These are phyloP conservation scores for Russula virescens DNA, from an alignment of 768 basidiomycete genomes.

Conservation along the genomic window DNA sequence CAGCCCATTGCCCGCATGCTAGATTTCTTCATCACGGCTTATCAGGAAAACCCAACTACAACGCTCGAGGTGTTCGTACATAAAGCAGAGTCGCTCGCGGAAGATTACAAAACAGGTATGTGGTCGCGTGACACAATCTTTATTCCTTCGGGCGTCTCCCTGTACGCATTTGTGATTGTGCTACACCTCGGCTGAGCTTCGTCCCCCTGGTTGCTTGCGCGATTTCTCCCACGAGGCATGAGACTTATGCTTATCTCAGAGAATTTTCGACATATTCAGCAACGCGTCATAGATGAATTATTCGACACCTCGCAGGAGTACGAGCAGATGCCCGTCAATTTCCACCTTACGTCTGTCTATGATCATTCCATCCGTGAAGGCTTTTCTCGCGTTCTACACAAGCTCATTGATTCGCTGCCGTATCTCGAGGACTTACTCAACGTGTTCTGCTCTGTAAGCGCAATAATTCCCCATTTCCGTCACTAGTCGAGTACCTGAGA, in stretches of 20 bases:
- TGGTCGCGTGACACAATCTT: slow-evolving; percentile 15
- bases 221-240: not conserved
- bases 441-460: slow-evolving; percentile 67
- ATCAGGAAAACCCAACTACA: slow-evolving; percentile 66
- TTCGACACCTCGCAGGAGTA: slow-evolving; percentile 70
- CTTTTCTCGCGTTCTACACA: slow-evolving; percentile 85
- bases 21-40: slow-evolving; percentile 73
- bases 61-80: slow-evolving; percentile 91
- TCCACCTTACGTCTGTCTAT: slow-evolving; percentile 89
- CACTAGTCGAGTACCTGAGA: not conserved
- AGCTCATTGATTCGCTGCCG: slow-evolving; percentile 76
- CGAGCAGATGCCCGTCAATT: slow-evolving; percentile 74
- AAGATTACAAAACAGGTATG: slow-evolving; percentile 86
- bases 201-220: not conserved
- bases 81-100: slow-evolving; percentile 86
- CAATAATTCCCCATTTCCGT: too few species aligned
- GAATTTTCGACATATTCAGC: slow-evolving; percentile 86
- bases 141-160: not conserved
- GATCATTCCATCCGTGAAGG: slow-evolving; percentile 91
- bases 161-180: not conserved
- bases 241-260: slow-evolving; percentile 41
- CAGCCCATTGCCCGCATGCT: slow-evolving; percentile 78
- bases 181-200: slow-evolving; percentile 1
- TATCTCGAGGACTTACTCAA: slow-evolving; percentile 86
- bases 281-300: slow-evolving; percentile 78